These are phyloP conservation scores for Penicillium sp. DNA, from an alignment of 2,329 filamentous ascomycete species.

Conservation along the genomic window DNA sequence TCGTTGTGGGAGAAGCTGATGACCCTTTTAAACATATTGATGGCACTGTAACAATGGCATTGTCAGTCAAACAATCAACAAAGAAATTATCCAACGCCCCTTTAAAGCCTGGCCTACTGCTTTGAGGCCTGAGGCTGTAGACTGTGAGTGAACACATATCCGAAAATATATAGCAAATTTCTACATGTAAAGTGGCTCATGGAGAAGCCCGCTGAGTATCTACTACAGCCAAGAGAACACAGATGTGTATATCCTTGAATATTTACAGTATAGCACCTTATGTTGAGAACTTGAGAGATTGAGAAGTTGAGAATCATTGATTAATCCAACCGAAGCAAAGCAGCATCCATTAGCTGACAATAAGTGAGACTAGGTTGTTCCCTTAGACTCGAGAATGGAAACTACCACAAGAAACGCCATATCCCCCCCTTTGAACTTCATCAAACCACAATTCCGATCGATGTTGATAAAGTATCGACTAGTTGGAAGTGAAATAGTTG, in stretches of 20 bases:
- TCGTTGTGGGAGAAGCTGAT: neutral
- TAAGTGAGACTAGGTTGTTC: neutral
- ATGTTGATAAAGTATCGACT: neutral
- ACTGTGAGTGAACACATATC: too few relatives aligned
- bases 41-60: neutral
- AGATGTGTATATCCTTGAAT: neutral
- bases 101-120: neutral
- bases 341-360: neutral
- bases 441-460: neutral
- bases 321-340: neutral
- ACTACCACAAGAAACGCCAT: neutral
- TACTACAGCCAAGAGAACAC: neutral
- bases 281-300: neutral
- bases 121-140: neutral
- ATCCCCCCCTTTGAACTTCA: neutral
- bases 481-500: conserved; percentile 40
- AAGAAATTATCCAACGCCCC: neutral
- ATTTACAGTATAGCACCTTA: neutral
- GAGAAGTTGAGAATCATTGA: neutral
- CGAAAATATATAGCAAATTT: neutral
- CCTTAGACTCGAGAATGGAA: neutral
- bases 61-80: neutral
- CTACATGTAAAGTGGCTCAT: neutral
- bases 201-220: neutral
- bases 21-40: neutral